Percentiles rank a stretch among this genome's conserved stretches.
These are phyloP conservation scores for Colletotrichum caudatum DNA, from an alignment of 2,329 filamentous ascomycete genomes.

Conservation along the genomic window DNA sequence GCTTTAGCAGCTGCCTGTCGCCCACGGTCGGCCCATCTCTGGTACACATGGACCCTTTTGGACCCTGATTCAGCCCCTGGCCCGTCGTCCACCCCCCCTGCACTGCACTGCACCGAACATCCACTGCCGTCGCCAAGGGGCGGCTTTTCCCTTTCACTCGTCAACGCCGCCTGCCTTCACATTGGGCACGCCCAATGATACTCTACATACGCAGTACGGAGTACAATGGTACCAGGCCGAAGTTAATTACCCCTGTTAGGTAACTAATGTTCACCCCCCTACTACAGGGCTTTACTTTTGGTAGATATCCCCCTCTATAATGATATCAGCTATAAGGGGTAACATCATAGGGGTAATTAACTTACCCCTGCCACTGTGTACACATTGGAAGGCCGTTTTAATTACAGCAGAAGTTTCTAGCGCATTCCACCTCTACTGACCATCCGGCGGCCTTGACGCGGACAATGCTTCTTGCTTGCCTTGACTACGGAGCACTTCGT, in stretches of 20 bases:
- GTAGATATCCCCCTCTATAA: no score
- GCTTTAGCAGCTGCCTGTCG: background rate
- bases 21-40: background rate
- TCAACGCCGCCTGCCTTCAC: background rate
- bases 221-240: no score
- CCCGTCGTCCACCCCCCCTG: constrained; percentile 33
- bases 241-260: no score
- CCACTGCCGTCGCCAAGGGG: constrained; percentile 15
- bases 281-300: no score
- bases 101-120: constrained; percentile 35
- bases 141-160: background rate
- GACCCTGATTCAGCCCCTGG: constrained; percentile 41
- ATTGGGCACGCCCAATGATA: constrained; percentile 3
- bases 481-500: background rate
- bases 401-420: constrained; percentile 25
- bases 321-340: no score
- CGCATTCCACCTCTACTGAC: background rate
- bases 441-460: background rate
- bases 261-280: no score
- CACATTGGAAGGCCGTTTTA: background rate
- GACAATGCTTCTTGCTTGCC: background rate
- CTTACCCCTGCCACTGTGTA: no score
- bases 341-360: no score
- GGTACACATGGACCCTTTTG: constrained; percentile 3
- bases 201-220: no score